Conservation (phyloP, 2,329 filamentous ascomycete genomes). For the Fusarium clavum region DNA sequence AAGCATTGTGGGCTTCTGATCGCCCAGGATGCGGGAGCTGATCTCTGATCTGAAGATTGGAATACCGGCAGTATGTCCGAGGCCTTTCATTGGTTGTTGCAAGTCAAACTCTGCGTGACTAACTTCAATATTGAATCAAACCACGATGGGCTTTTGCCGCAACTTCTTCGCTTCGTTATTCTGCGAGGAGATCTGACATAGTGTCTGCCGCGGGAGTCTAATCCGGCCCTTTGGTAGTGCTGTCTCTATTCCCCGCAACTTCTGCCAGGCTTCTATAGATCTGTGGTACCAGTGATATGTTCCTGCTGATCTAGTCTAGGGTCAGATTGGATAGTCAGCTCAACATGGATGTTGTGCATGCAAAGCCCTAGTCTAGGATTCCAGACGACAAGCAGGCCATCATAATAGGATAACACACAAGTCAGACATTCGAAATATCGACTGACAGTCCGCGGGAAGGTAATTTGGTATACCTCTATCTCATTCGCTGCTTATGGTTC, state of each 20-base stretch:
- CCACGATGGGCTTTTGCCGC: not conserved
- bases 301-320: not conserved
- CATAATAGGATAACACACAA: not conserved
- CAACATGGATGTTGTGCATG: not conserved
- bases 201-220: not conserved
- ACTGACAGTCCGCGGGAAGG: not conserved
- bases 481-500: not conserved
- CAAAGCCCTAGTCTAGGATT: not conserved
- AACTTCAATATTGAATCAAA: not conserved
- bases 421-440: not conserved
- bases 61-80: not conserved
- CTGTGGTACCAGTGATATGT: not conserved
- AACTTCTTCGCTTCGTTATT: not conserved
- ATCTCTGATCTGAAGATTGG: not conserved
- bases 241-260: not conserved
- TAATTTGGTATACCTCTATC: not conserved
- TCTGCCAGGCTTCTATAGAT: not conserved
- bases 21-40: slow-evolving; percentile 2
- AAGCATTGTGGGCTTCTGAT: slow-evolving; percentile 19
- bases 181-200: not conserved
- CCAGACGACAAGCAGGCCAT: not conserved
- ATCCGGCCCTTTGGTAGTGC: not conserved
- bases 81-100: slow-evolving; percentile 9
- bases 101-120: not conserved
- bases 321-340: not conserved